phyloP scores from a whole-genome alignment of 2,329 filamentous ascomycete species.

The Colletotrichum neosansevieriae region DNA sequence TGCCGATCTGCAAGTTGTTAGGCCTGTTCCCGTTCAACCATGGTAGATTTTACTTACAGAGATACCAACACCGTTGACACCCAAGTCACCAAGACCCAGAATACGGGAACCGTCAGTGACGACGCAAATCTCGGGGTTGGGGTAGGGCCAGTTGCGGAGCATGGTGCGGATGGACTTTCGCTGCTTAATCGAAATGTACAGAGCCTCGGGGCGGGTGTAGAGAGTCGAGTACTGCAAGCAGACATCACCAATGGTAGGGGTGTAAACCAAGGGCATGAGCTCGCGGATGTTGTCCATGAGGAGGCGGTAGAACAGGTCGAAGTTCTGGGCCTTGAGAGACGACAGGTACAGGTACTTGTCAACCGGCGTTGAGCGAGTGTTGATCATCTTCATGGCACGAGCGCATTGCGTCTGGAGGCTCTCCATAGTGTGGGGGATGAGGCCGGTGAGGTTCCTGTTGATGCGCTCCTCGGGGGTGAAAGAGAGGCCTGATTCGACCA shows the following conservation, averaged over 20 bases:
- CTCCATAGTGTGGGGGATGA: slow-evolving; percentile 74
- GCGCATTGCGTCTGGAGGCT: slow-evolving; percentile 70
- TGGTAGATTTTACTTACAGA: slow-evolving; percentile 69
- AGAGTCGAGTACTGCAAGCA: slow-evolving; percentile 96
- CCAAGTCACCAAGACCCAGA: slow-evolving; percentile 92
- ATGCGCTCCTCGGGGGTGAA: slow-evolving; percentile 74
- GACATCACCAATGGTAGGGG: slow-evolving; percentile 92
- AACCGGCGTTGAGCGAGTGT: slow-evolving; percentile 75
- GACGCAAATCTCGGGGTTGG: slow-evolving; percentile 93
- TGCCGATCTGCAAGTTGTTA: slow-evolving; percentile 75
- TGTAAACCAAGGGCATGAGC: slow-evolving; percentile 87
- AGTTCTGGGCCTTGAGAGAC: slow-evolving; percentile 79
- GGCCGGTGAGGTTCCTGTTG: slow-evolving; percentile 73
- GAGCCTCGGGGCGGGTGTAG: slow-evolving; percentile 92
- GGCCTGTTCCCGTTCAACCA: neutral
- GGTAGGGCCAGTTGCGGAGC: slow-evolving; percentile 92
- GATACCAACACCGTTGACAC: slow-evolving; percentile 97
- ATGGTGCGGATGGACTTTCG: slow-evolving; percentile 89
- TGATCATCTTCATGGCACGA: slow-evolving; percentile 80
- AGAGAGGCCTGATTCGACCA: slow-evolving; percentile 63
- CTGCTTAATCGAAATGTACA: slow-evolving; percentile 97
- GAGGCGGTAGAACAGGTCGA: slow-evolving; percentile 85
- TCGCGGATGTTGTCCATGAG: slow-evolving; percentile 82
- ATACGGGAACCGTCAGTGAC: slow-evolving; percentile 96
- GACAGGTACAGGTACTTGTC: slow-evolving; percentile 90